Percentiles rank a stretch among this genome's conserved stretches.
These are phyloP conservation scores for Aspergillus neoniger DNA, from an alignment of 2,329 filamentous ascomycete genomes.

Conservation along the genomic window DNA sequence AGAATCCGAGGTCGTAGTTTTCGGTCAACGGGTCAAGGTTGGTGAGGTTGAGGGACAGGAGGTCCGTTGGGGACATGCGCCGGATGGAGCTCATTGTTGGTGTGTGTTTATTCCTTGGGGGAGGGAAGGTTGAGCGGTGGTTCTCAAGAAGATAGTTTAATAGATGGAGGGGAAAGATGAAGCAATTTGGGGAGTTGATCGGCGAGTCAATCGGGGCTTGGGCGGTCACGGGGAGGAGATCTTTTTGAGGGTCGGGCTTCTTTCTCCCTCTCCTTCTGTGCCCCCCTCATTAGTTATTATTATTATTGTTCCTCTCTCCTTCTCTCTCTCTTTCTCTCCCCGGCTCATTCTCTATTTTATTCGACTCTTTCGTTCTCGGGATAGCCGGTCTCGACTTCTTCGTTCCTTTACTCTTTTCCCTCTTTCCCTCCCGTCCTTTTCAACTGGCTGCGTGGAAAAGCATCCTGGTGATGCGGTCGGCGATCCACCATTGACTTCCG, in stretches of 20 bases:
- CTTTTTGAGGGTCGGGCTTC: background rate
- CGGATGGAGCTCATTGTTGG: constrained; percentile 76
- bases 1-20: constrained; percentile 94
- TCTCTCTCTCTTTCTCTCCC: background rate
- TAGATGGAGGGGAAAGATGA: background rate
- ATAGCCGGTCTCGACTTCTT: background rate
- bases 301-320: background rate
- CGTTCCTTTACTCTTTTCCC: background rate
- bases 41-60: constrained; percentile 87
- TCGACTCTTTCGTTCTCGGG: background rate
- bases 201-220: constrained; percentile 25
- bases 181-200: background rate
- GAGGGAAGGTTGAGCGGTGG: background rate
- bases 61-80: constrained; percentile 78
- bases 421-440: background rate
- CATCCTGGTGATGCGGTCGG: constrained; percentile 22
- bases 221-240: constrained; percentile 28
- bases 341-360: background rate
- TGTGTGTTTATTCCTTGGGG: background rate
- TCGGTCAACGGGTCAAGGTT: constrained; percentile 97
- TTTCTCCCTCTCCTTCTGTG: background rate
- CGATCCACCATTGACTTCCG: constrained; percentile 10
- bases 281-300: background rate
- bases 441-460: constrained; percentile 1
- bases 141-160: background rate